Base-by-base conservation (phyloP, 371 early-diverging fungal species). In the Apophysomyces variabilis region DNA sequence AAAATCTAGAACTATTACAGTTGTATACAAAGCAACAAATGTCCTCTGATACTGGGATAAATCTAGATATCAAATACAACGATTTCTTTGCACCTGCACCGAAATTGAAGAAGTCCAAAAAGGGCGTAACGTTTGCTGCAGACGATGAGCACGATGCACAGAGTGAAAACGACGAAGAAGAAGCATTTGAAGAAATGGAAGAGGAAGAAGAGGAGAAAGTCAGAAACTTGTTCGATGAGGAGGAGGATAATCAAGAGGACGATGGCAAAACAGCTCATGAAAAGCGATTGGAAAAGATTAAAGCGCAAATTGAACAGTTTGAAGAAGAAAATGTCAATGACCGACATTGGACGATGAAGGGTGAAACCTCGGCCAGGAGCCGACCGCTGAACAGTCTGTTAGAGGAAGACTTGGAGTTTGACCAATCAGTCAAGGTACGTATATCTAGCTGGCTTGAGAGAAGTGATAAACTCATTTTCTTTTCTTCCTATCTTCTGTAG, bases 321-420 rank as follows among this genome's bases (percentile, higher is more conserved):
- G 99, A 98, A 71, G 79, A 88, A 46, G 96, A 97, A 76, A 92
- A 92, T 35, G 82, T 97, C 32, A 86, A 84, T 18, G 86, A 81
- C 14, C 94, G 92, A 73, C 87, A 94, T 57, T 99, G 99, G 98
- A 88, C 93, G 32, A 72, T 95, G 69, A 83, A 76, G 35, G 99
- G 99, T 67, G 99, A 99, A 78, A 89, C 89, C 5, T 71, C 74
- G 37, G 86, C 92, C 9, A 87, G 85, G 35, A 79, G 77, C n/a
- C 87, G 99, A 47, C 99, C 99, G 2, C 66, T 92, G 54, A 93
- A 99, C 85, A 95, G 96, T 79, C 80, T 99, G 66, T 79, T 99
- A 56, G 96, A 94, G 71, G 96, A 98, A 75, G 92, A 94, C 65
- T 78, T 99, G 7, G 97, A 96, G 61, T 92, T 95, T 73, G 98